Conservation (phyloP, 768 basidiomycete genomes). For the Pluteus cervinus region DNA sequence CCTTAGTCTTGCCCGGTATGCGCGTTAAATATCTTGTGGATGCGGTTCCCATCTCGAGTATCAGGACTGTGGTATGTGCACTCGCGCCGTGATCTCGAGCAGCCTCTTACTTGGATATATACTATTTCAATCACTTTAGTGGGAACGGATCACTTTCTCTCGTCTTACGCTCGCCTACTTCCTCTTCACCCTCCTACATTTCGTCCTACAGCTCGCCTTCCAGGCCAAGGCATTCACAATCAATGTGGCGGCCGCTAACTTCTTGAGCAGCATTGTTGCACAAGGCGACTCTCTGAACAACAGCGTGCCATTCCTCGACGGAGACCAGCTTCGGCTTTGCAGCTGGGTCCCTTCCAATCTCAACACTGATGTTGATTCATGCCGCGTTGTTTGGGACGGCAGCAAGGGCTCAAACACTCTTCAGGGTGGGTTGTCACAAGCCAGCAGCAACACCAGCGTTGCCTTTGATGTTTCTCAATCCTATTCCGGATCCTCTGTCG, state of each 20-base stretch:
- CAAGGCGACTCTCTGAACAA: conserved; percentile 41
- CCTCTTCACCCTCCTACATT: conserved; percentile 60
- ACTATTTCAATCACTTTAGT: too few species aligned
- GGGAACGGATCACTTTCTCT: conserved; percentile 66
- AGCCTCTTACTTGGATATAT: too few species aligned
- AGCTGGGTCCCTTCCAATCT: conserved; percentile 41
- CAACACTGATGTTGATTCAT: conserved; percentile 30
- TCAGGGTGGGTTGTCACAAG: too few species aligned
- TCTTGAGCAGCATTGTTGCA: conserved; percentile 44
- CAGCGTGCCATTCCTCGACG: conserved; percentile 47
- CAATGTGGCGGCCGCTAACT: conserved; percentile 51
- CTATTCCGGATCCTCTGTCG: too few species aligned
- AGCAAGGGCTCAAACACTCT: too few species aligned
- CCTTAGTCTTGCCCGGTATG: too few species aligned
- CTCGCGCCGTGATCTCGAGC: too few species aligned
- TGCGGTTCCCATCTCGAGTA: too few species aligned
- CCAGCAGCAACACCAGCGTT: conserved; percentile 11
- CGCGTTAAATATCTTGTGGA: too few species aligned
- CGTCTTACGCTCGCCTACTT: conserved; percentile 62
- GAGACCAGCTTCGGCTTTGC: conserved; percentile 51
- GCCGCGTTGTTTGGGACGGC: conserved; percentile 53
- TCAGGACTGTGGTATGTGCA: too few species aligned
- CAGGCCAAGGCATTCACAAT: conserved; percentile 62
- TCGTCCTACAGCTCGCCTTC: conserved; percentile 59
- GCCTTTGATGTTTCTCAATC: conserved; percentile 7